Conservation (phyloP, 805 yeast species). For the Suhomyces vadensis region DNA sequence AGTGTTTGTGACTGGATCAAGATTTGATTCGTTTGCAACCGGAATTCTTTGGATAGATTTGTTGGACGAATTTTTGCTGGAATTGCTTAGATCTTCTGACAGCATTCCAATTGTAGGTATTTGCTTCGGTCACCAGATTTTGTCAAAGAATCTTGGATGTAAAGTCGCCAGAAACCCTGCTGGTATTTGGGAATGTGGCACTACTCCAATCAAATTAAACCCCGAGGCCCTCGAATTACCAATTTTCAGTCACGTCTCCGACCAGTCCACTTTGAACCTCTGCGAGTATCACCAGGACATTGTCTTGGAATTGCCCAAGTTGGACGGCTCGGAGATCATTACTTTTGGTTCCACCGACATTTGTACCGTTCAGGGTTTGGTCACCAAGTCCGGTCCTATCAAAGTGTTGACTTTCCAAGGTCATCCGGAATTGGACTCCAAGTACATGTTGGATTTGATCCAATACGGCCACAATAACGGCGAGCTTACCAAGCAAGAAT, state of each 20-base stretch:
- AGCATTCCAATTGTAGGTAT: slow-evolving; percentile 67
- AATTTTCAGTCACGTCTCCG: slow-evolving; percentile 33
- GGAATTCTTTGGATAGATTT: slow-evolving; percentile 43
- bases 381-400: slow-evolving; percentile 41
- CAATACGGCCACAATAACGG: slow-evolving; percentile 15
- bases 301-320: slow-evolving; percentile 43
- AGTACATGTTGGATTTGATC: slow-evolving; percentile 28
- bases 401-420: slow-evolving; percentile 76
- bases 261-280: slow-evolving; percentile 34
- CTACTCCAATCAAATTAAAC: slow-evolving; percentile 50
- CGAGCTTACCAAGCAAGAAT: background rate
- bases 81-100: slow-evolving; percentile 15
- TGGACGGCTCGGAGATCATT: slow-evolving; percentile 26
- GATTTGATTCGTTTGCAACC: slow-evolving; percentile 45
- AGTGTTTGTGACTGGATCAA: slow-evolving; percentile 55
- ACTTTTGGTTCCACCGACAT: slow-evolving; percentile 53
- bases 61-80: slow-evolving; percentile 36
- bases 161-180: slow-evolving; percentile 53
- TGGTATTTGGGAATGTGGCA: slow-evolving; percentile 81
- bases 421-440: slow-evolving; percentile 75
- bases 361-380: slow-evolving; percentile 69
- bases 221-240: slow-evolving; percentile 31
- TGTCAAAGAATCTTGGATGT: slow-evolving; percentile 66
- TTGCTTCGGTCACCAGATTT: slow-evolving; percentile 87
- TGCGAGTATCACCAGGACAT: slow-evolving; percentile 42